Percentiles rank a stretch among this genome's conserved stretches.
Conservation (phyloP, 2,329 filamentous ascomycete genomes). For the Periconia sp. region DNA sequence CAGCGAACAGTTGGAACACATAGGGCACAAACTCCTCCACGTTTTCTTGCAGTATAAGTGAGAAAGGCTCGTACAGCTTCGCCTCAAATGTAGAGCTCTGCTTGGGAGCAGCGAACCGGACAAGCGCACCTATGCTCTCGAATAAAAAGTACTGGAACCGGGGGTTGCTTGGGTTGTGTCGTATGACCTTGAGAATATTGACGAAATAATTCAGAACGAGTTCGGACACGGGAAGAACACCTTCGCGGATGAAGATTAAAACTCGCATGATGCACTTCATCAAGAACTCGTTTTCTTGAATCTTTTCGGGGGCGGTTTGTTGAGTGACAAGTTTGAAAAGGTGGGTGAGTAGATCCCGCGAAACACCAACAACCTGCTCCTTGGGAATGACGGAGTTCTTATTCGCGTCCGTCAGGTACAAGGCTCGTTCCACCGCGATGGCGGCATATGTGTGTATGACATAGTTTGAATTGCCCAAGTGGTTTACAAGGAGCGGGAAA, state of each 20-base stretch:
- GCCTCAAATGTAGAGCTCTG: constrained; percentile 76
- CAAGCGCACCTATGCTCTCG: constrained; percentile 86
- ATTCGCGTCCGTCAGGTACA: constrained; percentile 77
- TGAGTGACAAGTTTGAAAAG: constrained; percentile 90
- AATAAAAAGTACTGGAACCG: constrained; percentile 99
- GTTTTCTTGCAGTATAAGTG: constrained; percentile 75
- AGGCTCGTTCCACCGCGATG: constrained; percentile 90
- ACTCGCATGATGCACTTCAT: constrained; percentile 99
- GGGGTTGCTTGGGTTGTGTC: constrained; percentile 93
- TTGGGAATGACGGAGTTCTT: constrained; percentile 79
- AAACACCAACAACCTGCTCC: constrained; percentile 74
- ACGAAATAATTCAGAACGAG: constrained; percentile 81
- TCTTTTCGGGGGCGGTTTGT: constrained; percentile 80
- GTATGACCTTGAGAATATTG: constrained; percentile 87
- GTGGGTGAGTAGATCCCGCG: constrained; percentile 84
- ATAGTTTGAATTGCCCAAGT: constrained; percentile 86
- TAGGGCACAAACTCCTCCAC: constrained; percentile 95
- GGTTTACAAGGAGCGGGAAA: constrained; percentile 86
- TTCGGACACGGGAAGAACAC: constrained; percentile 72
- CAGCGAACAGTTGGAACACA: constrained; percentile 91
- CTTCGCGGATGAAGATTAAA: constrained; percentile 88
- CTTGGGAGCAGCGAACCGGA: constrained; percentile 70
- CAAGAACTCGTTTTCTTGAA: constrained; percentile 97
- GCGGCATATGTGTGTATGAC: constrained; percentile 98
- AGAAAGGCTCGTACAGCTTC: constrained; percentile 81